Base-by-base conservation (phyloP, 1,284 basidiomycete species). In the Leccinum insolens region DNA sequence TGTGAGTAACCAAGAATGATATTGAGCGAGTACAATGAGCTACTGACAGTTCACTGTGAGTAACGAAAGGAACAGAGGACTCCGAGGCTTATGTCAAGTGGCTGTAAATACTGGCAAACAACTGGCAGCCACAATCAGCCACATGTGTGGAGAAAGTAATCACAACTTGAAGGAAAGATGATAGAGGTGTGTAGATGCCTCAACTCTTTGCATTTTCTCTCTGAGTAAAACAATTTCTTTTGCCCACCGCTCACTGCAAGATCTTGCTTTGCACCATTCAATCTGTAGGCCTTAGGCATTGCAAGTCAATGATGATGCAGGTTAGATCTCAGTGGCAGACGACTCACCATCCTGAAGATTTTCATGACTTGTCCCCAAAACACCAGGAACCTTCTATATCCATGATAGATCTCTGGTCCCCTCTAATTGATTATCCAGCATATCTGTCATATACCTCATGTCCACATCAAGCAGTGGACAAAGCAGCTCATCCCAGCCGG, bases 321-420 rank as follows among this genome's bases (percentile, higher is more conserved):
- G 12, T 34, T 34, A 34, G 31, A 34, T 34, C 31, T 9, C 31
- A 34, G 31, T 34, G 8, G 12, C n/a, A 17, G 1, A 6, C 0
- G 9, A 63, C 61, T 58, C 44, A 66, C 65, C 55, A 3, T 66
- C 61, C 3, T 9, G 52, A 17, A 66, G 65, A 58, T 57, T 14
- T 4, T 58, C 52, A 34, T 66, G 52, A 5, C 37, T 49, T 12
- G 31, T 34, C 31, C 31, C 31, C 8, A 64, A 58, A 20, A 64
- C 28, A 3, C 65, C 65, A 1, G 61, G 65, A 2, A 22, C 7
- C 52, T 66, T 66, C 61, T 61, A 66, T 37, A 66, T 66, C 52
- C 61, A 66, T 3, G 61, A 46, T 15, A 64, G 9, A 5, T 63
- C 12, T 34, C 60, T 65, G 1, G 31, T 65, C 0, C 59, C 64